Evolutionary conservation across 495 filamentous ascomycete genomes (phyloP).

Genomic region (Talaromyces thailandensis): DNA sequence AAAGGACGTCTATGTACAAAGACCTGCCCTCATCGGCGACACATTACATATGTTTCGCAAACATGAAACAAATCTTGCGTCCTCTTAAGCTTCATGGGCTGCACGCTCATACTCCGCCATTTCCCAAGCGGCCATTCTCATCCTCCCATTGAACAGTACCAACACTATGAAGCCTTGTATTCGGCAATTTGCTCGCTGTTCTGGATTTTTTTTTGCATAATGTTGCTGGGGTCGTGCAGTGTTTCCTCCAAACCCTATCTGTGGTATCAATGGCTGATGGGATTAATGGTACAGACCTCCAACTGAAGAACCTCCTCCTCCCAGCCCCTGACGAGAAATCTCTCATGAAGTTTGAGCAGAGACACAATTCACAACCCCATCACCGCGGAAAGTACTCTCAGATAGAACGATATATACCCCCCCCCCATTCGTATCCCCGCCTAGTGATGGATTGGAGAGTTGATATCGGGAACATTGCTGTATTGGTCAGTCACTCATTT

Average conservation of each 20-base stretch:
- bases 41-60: too few species aligned
- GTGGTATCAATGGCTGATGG: too few species aligned
- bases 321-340: not conserved
- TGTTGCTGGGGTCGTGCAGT: conserved; percentile 29
- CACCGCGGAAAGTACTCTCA: conserved; percentile 19
- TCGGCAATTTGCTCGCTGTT: conserved; percentile 20
- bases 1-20: too few species aligned
- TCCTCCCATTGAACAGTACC: too few species aligned
- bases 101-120: too few species aligned
- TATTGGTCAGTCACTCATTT: too few species aligned
- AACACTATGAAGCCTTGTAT: conserved; percentile 20
- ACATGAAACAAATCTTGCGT: too few species aligned
- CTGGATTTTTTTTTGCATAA: conserved; percentile 32
- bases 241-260: too few species aligned
- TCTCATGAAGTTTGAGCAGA: conserved; percentile 7
- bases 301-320: conserved; percentile 1
- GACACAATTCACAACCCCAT: conserved; percentile 20
- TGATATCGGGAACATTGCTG: conserved; percentile 32
- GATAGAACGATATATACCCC: conserved; percentile 22
- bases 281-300: conserved; percentile 14
- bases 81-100: too few species aligned
- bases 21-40: too few species aligned
- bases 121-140: too few species aligned
- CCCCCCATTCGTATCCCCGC: not conserved
- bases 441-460: conserved; percentile 19